These are phyloP conservation scores for Psilocybe cubensis DNA, from an alignment of 768 basidiomycete genomes.

Conservation along the genomic window DNA sequence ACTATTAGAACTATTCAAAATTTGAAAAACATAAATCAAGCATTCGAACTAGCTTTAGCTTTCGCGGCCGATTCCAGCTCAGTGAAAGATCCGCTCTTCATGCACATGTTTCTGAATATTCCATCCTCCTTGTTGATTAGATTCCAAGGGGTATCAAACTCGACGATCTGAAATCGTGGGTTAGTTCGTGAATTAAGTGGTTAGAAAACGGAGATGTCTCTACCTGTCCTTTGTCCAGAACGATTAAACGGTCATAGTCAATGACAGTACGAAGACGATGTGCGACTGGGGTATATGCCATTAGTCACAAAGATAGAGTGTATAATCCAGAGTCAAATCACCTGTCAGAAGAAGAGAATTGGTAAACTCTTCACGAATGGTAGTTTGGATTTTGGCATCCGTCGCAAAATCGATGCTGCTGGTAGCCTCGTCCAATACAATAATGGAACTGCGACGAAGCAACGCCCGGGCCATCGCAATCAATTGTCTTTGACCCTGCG, in stretches of 20 bases:
- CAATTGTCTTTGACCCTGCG: slow-evolving; percentile 88
- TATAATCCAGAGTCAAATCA: slow-evolving; percentile 30
- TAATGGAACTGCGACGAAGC: slow-evolving; percentile 70
- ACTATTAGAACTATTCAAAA: not conserved
- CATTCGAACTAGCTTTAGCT: slow-evolving; percentile 30
- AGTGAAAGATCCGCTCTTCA: slow-evolving; percentile 67
- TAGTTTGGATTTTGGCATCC: slow-evolving; percentile 88
- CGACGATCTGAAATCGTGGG: slow-evolving; percentile 42
- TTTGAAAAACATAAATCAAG: not conserved
- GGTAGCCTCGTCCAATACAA: slow-evolving; percentile 84
- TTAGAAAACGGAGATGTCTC: slow-evolving; percentile 2
- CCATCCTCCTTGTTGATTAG: slow-evolving; percentile 66
- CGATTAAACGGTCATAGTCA: slow-evolving; percentile 79
- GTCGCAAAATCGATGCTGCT: slow-evolving; percentile 88
- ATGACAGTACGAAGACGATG: slow-evolving; percentile 80
- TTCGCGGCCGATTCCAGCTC: slow-evolving; percentile 66
- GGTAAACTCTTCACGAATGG: slow-evolving; percentile 86
- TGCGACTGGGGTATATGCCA: slow-evolving; percentile 47
- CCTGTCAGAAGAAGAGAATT: slow-evolving; percentile 75
- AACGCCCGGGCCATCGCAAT: slow-evolving; percentile 87
- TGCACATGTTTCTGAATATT: slow-evolving; percentile 70
- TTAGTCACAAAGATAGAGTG: not conserved
- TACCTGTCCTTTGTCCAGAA: slow-evolving; percentile 72
- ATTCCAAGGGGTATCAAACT: slow-evolving; percentile 75
- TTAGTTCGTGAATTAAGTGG: not conserved